Conservation (phyloP, 2,329 filamentous ascomycete genomes). For the Monilinia polystroma region DNA sequence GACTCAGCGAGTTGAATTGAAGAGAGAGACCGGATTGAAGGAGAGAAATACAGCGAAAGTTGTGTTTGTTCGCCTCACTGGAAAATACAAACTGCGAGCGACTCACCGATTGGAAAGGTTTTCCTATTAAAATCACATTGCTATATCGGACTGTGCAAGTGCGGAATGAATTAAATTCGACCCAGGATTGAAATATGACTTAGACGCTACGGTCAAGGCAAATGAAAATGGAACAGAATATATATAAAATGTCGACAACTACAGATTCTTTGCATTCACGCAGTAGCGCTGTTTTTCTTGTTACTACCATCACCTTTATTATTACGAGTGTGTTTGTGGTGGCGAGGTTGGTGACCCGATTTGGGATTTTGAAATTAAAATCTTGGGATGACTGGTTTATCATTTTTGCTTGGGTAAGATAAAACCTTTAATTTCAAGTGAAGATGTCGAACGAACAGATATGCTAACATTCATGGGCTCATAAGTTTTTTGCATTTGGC, state of each 20-base stretch:
- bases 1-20: background rate
- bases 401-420: slow-evolving; percentile 67
- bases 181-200: slow-evolving; percentile 4
- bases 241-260: slow-evolving; percentile 16
- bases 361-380: slow-evolving; percentile 68
- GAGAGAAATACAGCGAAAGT: background rate
- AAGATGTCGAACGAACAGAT: background rate
- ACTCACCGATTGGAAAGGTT: background rate
- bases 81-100: slow-evolving; percentile 5
- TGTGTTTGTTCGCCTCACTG: slow-evolving; percentile 5
- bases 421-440: background rate
- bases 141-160: slow-evolving; percentile 18
- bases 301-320: slow-evolving; percentile 67
- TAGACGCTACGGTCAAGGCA: background rate
- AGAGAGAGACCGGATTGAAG: background rate
- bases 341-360: slow-evolving; percentile 70
- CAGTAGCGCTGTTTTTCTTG: slow-evolving; percentile 63
- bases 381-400: slow-evolving; percentile 81
- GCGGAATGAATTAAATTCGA: background rate
- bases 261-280: slow-evolving; percentile 26
- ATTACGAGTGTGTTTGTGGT: slow-evolving; percentile 73
- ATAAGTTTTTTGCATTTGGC: slow-evolving; percentile 57
- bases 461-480: background rate
- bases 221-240: background rate
- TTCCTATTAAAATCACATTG: background rate